Base-by-base conservation (phyloP, 257 asterid genomes). In the Fraxinus cuspidata region DNA sequence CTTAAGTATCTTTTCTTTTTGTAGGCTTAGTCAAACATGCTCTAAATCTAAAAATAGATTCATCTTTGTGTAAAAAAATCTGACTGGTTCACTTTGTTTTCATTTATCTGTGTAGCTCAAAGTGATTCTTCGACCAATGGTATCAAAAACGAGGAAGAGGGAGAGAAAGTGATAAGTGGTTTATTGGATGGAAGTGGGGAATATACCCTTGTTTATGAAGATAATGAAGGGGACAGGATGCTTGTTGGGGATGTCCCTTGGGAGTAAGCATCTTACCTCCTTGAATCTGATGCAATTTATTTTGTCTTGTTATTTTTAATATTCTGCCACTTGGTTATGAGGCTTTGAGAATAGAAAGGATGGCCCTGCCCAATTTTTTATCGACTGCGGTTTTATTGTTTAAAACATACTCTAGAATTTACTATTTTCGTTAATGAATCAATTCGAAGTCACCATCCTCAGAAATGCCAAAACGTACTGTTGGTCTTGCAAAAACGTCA, bases 201-300 rank as follows among this genome's bases (percentile, higher is more conserved):
- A 89, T 92, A 90, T 90, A 92, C 98, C 66, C 98, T 95, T 29
- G 96, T 95, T 51, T 95, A 93, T 85, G 99, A 95, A 83, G 98
- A 95, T 88, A 87, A 93, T 76, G 99, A 95, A 88, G 99, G 99
- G 66, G 99, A 95, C 85, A 93, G 92, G 83, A 91, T 93, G 97
- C 99, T 95, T 79, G 99, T 93, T 75, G 98, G 98, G 66, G 98
- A 95, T 89, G 97, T 95, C 80, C 98, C 97, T 69, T 93, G 99
- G 99, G 90, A 86, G 99, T 95, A 91, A 90, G 97, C 89, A 86
- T 86, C 88, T 84, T 70, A 27, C 42, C 38, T 27, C 42, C 51
- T n/a, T 80, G 82, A 75, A 80, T 78, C 82, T 76, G 78, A 83
- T 87, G 49, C 84, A 40, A 7, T 76, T 81, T 83, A 2, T 64